Conservation (phyloP, 257 asterid species). For the Lithospermum erythrorhizon region DNA sequence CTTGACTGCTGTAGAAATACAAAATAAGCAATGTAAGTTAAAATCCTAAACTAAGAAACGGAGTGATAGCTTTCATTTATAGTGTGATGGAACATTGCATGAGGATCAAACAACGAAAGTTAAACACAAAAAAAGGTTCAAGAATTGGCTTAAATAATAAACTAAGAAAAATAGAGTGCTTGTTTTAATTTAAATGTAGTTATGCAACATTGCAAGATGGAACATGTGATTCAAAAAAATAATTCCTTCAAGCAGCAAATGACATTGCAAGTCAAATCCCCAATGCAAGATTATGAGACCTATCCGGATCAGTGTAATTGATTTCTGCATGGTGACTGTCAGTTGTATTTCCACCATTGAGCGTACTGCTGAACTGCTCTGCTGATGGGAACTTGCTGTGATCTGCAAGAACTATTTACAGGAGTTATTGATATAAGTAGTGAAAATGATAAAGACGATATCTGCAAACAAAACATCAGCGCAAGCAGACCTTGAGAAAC, state of each 20-base stretch:
- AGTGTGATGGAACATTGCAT: neutral
- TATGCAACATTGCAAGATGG: no score
- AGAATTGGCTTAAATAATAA: neutral
- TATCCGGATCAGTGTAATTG: slow-evolving; percentile 45
- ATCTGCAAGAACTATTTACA: slow-evolving; percentile 22
- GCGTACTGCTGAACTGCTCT: slow-evolving; percentile 31
- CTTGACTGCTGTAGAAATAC: slow-evolving; percentile 31
- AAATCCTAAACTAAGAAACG: neutral
- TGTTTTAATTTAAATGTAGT: no score
- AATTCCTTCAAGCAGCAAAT: no score
- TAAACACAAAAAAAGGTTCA: no score
- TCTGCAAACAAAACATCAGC: neutral
- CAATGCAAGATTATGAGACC: slow-evolving; percentile 22
- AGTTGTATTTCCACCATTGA: slow-evolving; percentile 31
- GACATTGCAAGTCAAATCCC: no score
- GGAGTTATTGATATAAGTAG: neutral
- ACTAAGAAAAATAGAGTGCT: neutral
- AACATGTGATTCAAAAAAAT: no score
- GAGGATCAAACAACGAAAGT: neutral
- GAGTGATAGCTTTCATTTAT: no score
- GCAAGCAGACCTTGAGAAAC: slow-evolving; percentile 32
- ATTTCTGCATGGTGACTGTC: slow-evolving; percentile 31
- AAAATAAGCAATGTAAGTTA: neutral
- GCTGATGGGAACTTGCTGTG: slow-evolving; percentile 32
- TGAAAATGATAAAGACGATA: neutral